A percentile compares a stretch with the other conserved stretches of the same genome.
phyloP scores from a whole-genome alignment of 805 yeast species.

The Cyberlindnera misumaiensis region DNA sequence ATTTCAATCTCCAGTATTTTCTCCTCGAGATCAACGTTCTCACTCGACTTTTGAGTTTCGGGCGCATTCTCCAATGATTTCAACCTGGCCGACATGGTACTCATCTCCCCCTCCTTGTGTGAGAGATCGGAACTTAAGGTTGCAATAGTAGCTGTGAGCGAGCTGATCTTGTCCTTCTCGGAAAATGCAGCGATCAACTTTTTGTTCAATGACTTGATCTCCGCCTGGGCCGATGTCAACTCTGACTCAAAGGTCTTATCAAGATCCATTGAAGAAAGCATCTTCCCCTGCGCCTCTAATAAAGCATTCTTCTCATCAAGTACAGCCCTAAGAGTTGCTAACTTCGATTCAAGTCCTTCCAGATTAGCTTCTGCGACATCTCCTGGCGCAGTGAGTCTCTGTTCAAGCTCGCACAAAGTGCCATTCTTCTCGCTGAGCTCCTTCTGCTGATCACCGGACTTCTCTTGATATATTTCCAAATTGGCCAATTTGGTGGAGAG shows the following conservation, averaged over 20 bases:
- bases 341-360: no score
- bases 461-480: not conserved
- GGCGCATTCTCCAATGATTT: constrained; percentile 1
- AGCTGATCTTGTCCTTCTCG: not conserved
- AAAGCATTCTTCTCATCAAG: constrained; percentile 4
- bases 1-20: constrained; percentile 19
- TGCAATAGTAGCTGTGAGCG: not conserved
- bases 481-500: not conserved
- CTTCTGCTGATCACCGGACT: not conserved
- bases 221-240: not conserved
- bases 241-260: not conserved
- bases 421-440: not conserved
- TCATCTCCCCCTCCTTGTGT: constrained; percentile 5
- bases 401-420: not conserved
- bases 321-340: constrained; percentile 1
- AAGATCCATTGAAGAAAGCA: not conserved
- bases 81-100: not conserved
- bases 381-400: not conserved
- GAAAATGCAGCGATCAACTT: not conserved
- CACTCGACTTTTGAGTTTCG: constrained; percentile 7
- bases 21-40: constrained; percentile 18
- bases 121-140: not conserved
- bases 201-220: constrained; percentile 1
- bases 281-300: constrained; percentile 2
- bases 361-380: no score